Evolutionary conservation across 768 basidiomycete species (phyloP).

Genomic region (Leucocoprinus birnbaumii): DNA sequence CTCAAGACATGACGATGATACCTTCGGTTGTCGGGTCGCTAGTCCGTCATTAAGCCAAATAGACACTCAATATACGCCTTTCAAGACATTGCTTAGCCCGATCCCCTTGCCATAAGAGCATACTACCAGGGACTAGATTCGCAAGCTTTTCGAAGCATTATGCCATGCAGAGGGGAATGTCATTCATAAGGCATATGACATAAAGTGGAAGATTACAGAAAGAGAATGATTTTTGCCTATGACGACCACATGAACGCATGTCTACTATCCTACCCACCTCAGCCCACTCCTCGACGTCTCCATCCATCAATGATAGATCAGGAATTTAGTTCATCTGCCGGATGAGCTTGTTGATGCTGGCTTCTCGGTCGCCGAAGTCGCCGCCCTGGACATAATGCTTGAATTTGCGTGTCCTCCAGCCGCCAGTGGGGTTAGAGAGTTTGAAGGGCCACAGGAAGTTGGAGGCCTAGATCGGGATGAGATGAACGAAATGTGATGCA

Average conservation of each 20-base stretch:
- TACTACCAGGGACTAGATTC: too few species aligned
- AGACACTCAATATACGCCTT: too few species aligned
- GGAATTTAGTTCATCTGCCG: slow-evolving; percentile 81
- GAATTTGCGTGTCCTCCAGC: slow-evolving; percentile 98
- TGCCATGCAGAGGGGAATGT: neutral
- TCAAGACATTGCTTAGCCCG: too few species aligned
- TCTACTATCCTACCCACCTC: slow-evolving; percentile 3
- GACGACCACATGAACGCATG: slow-evolving; percentile 7
- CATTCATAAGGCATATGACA: slow-evolving; percentile 3
- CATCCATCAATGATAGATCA: slow-evolving; percentile 15
- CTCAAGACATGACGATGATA: too few species aligned
- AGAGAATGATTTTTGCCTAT: slow-evolving; percentile 2
- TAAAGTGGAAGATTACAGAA: slow-evolving; percentile 1
- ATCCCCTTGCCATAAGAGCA: too few species aligned
- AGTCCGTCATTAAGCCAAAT: too few species aligned
- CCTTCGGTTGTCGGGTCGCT: too few species aligned
- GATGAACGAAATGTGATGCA: slow-evolving; percentile 10
- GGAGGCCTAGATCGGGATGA: slow-evolving; percentile 48
- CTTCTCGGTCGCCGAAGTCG: slow-evolving; percentile 96
- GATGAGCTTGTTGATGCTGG: slow-evolving; percentile 96
- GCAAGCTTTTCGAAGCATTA: neutral
- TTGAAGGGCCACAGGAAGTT: slow-evolving; percentile 99
- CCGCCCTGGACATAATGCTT: slow-evolving; percentile 95
- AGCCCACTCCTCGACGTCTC: slow-evolving; percentile 12
- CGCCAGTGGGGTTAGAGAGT: slow-evolving; percentile 97